These are phyloP conservation scores for Xylariaceae sp. DNA, from an alignment of 2,329 filamentous ascomycete genomes.

Conservation along the genomic window DNA sequence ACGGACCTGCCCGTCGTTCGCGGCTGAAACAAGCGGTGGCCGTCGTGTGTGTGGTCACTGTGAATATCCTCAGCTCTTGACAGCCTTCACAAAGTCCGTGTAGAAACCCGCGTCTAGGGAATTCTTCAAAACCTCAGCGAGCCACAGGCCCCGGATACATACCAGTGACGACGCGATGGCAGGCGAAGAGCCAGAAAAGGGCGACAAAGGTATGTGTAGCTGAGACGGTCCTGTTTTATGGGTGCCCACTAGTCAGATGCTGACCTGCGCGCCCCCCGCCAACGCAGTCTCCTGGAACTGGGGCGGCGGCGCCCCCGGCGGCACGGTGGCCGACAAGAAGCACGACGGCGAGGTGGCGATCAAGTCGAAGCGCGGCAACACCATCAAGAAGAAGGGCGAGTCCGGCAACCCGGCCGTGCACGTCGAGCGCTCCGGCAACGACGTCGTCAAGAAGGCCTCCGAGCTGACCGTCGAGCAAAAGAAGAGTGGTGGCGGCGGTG, in stretches of 20 bases:
- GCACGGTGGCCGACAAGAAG: constrained; percentile 54
- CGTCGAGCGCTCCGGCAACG: constrained; percentile 51
- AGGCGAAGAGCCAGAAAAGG: constrained; percentile 11
- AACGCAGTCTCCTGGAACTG: constrained; percentile 53
- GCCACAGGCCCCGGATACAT: not conserved
- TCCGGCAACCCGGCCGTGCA: constrained; percentile 54
- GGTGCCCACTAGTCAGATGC: not conserved
- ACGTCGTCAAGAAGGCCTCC: constrained; percentile 56
- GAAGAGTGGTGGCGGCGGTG: too few species aligned
- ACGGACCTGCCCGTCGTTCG: not conserved
- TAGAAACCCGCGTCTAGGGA: not conserved
- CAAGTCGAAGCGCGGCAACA: constrained; percentile 54
- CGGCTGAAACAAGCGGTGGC: not conserved
- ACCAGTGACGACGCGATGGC: constrained; percentile 6
- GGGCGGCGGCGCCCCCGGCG: constrained; percentile 46
- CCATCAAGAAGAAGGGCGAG: constrained; percentile 55
- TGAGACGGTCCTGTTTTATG: not conserved
- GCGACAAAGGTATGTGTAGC: constrained; percentile 19
- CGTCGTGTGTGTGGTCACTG: not conserved
- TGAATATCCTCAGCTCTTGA: too few species aligned
- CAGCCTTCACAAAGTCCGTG: not conserved
- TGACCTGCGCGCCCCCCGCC: constrained; percentile 1
- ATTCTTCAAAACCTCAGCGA: not conserved
- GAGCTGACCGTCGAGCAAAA: constrained; percentile 50
- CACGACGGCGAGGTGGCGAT: constrained; percentile 53